These are phyloP conservation scores for Vickermania ingenoplastis DNA, from an alignment of 208 protist genomes.

Conservation along the genomic window DNA sequence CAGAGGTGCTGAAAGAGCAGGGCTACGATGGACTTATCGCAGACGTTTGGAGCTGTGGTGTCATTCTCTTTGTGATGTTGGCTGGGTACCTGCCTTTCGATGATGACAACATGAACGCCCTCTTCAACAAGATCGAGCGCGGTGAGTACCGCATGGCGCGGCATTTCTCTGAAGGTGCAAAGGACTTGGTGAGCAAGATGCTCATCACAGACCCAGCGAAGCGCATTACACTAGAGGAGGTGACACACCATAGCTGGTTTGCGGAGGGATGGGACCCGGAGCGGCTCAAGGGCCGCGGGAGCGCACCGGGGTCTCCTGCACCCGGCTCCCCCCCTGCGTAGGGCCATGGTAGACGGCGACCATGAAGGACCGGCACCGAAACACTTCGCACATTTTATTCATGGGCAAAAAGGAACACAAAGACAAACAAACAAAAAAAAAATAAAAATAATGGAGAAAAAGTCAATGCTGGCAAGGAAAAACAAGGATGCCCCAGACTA, in stretches of 20 bases:
- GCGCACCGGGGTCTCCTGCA: background rate
- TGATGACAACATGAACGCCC: slow-evolving; percentile 74
- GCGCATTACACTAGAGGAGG: slow-evolving; percentile 75
- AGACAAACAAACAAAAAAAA: too few species aligned
- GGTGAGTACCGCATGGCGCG: slow-evolving; percentile 76
- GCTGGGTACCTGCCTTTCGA: slow-evolving; percentile 89
- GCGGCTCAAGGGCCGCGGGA: slow-evolving; percentile 14
- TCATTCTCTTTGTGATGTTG: slow-evolving; percentile 92
- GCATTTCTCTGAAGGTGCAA: slow-evolving; percentile 56
- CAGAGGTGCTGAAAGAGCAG: slow-evolving; percentile 86
- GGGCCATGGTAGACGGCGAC: too few species aligned
- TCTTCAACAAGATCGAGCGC: slow-evolving; percentile 88
- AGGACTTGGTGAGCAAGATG: slow-evolving; percentile 71
- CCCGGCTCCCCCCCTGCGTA: background rate
- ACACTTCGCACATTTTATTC: too few species aligned
- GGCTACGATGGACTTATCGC: slow-evolving; percentile 89
- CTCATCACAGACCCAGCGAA: slow-evolving; percentile 67
- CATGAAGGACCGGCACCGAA: too few species aligned
- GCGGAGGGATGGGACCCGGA: slow-evolving; percentile 43
- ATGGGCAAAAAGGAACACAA: too few species aligned
- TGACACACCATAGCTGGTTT: slow-evolving; percentile 88
- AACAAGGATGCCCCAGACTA: too few species aligned
- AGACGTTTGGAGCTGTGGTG: slow-evolving; percentile 94
- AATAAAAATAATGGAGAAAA: too few species aligned
- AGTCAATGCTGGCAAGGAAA: too few species aligned